These are phyloP conservation scores for Paspalum vaginatum DNA, from an alignment of 176 grass and related monocot species.

Conservation along the genomic window DNA sequence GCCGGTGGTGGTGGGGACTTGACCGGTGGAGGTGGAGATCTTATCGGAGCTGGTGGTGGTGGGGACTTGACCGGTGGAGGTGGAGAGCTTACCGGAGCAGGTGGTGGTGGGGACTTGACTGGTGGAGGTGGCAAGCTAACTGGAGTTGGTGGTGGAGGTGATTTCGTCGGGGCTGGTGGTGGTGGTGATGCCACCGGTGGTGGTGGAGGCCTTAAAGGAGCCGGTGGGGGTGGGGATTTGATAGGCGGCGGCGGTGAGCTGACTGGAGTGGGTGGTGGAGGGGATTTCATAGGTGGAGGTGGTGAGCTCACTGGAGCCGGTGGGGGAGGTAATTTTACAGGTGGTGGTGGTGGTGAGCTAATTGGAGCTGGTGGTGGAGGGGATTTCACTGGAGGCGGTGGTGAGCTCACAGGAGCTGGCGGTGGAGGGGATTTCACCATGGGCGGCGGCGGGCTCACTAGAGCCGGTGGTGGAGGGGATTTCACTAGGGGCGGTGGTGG, in stretches of 20 bases:
- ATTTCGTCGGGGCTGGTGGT: neutral
- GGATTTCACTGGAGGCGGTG: neutral
- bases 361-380: neutral
- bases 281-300: slow-evolving; percentile 5
- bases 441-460: neutral
- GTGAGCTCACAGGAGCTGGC: neutral
- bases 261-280: fast-evolving
- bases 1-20: too few relatives aligned
- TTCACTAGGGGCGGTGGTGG: neutral
- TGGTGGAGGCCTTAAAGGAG: slow-evolving; percentile 11
- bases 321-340: neutral
- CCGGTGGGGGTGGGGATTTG: neutral
- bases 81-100: neutral
- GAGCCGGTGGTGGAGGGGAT: neutral
- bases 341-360: slow-evolving; percentile 35
- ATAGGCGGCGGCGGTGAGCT: neutral
- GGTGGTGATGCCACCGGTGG: slow-evolving; percentile 13
- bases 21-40: neutral
- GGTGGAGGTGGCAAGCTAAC: neutral
- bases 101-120: neutral
- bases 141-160: neutral
- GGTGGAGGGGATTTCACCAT: neutral
- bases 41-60: neutral
- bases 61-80: neutral
- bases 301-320: neutral